Evolutionary conservation across 805 yeast species (phyloP).

Genomic region (Vanderwaltozyma polyspora): DNA sequence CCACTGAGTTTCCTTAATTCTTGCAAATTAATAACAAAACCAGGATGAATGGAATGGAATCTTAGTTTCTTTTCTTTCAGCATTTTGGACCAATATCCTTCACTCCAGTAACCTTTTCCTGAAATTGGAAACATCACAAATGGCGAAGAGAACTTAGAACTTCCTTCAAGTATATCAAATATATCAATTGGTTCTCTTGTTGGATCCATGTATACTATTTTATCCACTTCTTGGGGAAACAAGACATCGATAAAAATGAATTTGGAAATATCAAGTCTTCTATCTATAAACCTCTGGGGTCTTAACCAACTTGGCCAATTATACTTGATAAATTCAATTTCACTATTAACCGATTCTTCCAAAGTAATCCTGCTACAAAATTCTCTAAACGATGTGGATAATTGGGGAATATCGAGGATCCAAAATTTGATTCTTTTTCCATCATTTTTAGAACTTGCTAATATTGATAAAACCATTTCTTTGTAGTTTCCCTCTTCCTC

Average conservation of each 20-base stretch:
- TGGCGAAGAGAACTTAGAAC: conserved; percentile 27
- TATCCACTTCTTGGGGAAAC: conserved; percentile 66
- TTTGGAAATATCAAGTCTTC: conserved; percentile 83
- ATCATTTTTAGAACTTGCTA: background rate
- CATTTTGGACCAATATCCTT: conserved; percentile 74
- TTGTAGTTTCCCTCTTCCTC: conserved; percentile 6
- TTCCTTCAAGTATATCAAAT: conserved; percentile 41
- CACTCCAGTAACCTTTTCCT: conserved; percentile 79
- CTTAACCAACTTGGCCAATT: conserved; percentile 92
- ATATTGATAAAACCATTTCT: conserved; percentile 9
- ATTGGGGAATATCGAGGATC: conserved; percentile 67
- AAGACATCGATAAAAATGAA: conserved; percentile 76
- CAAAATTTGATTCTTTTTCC: conserved; percentile 59
- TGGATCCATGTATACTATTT: conserved; percentile 72
- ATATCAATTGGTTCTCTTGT: conserved; percentile 63
- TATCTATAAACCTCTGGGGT: conserved; percentile 62
- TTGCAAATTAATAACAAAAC: conserved; percentile 68
- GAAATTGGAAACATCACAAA: conserved; percentile 72
- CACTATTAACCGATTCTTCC: conserved; percentile 2
- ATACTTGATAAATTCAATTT: conserved; percentile 57
- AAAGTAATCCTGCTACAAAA: conserved; percentile 36
- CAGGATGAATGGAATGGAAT: conserved; percentile 75
- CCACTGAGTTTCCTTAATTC: conserved; percentile 54
- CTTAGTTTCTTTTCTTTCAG: conserved; percentile 40
- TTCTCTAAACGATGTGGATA: conserved; percentile 32